Evolutionary conservation across 2,329 filamentous ascomycete genomes (phyloP).

Genomic region (Aspergillus amoenus): DNA sequence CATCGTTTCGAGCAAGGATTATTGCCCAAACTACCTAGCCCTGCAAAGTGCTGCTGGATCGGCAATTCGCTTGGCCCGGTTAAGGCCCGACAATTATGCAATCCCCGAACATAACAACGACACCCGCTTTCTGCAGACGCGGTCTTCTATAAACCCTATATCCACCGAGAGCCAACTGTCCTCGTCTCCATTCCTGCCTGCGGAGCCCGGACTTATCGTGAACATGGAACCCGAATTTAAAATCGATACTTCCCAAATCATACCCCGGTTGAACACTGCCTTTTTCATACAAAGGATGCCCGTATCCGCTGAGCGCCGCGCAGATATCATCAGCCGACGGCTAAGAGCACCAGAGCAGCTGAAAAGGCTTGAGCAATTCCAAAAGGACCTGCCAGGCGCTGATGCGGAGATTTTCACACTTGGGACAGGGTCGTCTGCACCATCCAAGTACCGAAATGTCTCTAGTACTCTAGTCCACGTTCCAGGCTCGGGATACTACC

Average conservation of each 20-base stretch:
- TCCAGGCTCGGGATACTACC: slow-evolving; percentile 80
- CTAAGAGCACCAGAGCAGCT: slow-evolving; percentile 30
- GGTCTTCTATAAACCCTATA: slow-evolving; percentile 12
- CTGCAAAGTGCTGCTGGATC: slow-evolving; percentile 67
- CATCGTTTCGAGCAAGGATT: slow-evolving; percentile 72
- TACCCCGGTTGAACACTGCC: slow-evolving; percentile 27
- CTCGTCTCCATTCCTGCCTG: slow-evolving; percentile 30
- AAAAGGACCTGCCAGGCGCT: slow-evolving; percentile 66
- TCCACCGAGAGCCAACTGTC: not conserved
- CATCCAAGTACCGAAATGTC: slow-evolving; percentile 94
- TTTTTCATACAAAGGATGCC: slow-evolving; percentile 26
- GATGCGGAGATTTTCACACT: slow-evolving; percentile 83
- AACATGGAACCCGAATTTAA: slow-evolving; percentile 48
- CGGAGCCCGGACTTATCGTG: slow-evolving; percentile 45
- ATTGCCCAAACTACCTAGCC: slow-evolving; percentile 71
- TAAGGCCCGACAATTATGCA: slow-evolving; percentile 73
- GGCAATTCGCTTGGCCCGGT: slow-evolving; percentile 65
- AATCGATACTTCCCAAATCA: slow-evolving; percentile 31
- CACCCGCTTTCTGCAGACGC: slow-evolving; percentile 42
- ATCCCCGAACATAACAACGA: slow-evolving; percentile 65
- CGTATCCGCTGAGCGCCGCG: slow-evolving; percentile 28
- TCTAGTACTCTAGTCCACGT: slow-evolving; percentile 82
- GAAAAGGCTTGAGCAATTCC: slow-evolving; percentile 44
- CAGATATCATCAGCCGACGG: slow-evolving; percentile 27
- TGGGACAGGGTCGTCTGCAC: slow-evolving; percentile 85